phyloP scores from a whole-genome alignment of 495 filamentous ascomycete genomes.

The Mytilinidion resinicola region DNA sequence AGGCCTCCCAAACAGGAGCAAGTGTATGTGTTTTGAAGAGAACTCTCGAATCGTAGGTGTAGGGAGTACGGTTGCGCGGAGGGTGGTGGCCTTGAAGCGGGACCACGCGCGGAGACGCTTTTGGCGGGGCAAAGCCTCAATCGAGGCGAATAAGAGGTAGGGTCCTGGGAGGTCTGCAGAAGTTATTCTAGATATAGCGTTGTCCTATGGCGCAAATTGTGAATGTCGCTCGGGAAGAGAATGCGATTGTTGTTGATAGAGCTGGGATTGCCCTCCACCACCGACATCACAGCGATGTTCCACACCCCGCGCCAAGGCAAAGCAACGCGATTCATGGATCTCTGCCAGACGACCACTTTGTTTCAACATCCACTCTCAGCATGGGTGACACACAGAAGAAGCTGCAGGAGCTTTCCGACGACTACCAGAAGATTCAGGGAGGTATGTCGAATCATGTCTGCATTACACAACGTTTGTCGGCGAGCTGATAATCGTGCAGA shows the following conservation, averaged over 20 bases:
- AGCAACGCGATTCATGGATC: neutral
- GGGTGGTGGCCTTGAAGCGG: neutral
- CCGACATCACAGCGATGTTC: neutral
- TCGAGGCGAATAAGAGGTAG: no score
- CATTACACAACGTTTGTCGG: no score
- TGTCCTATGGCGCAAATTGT: neutral
- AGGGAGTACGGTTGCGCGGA: neutral
- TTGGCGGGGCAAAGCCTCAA: neutral
- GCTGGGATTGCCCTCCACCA: neutral
- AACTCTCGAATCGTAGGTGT: neutral
- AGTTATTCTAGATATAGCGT: neutral
- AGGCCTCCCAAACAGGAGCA: neutral
- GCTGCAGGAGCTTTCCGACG: slow-evolving; percentile 76
- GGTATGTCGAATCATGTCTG: slow-evolving; percentile 41
- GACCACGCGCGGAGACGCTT: neutral
- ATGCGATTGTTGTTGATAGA: neutral
- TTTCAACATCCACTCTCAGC: slow-evolving; percentile 21
- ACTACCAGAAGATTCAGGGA: slow-evolving; percentile 79
- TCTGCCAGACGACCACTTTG: slow-evolving; percentile 2
- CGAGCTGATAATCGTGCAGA: slow-evolving; percentile 46
- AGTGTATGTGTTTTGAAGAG: neutral
- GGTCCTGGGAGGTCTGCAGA: no score
- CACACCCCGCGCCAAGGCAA: slow-evolving; percentile 12
- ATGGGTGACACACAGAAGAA: slow-evolving; percentile 55
- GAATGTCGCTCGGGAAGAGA: neutral